Base-by-base conservation (phyloP, 768 basidiomycete species). In the Lactarius psammicola region DNA sequence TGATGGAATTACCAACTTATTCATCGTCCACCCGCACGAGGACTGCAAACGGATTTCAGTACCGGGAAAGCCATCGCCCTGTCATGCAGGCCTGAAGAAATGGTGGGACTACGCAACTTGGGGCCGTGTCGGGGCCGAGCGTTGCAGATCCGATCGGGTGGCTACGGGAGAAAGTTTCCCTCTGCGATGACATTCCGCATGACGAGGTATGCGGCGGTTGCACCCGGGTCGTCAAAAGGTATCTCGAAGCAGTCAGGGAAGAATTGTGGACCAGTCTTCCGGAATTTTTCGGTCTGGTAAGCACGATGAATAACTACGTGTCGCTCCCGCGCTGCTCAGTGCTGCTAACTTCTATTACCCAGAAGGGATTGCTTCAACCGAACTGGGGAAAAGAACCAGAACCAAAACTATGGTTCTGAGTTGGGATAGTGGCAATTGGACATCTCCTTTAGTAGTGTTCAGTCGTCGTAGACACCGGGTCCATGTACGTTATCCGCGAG, bases 1-100 rank as follows among this genome's bases (percentile, higher is more conserved):
- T 17, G 66, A 67, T n/a, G 49, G 57, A 9, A 58, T 63, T 84
- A 65, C 82, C 85, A 9, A 93, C 90, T 66, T 97, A 88, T 56
- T 83, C 82, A 2, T 94, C 96, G 58, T 98, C 77, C 71, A 94
- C 92, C 67, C 90, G 79, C 8, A 95, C 94, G 11, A 96, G 93
- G 26, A 93, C 92, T 30, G 86, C 79, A 72, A 97, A 91, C 33
- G 92, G 88, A 74, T 98, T 94, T 20, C 90, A 88, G 26, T 86
- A 85, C 18, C 82, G 74, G 68, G 60, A 53, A 56, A 60, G 34
- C 51, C 40, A 10, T 57, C 67, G 7, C 56, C 57, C 28, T 67
- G 66, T 56, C 51, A 46, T n/a, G 26, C 61, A 1, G 51, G 66
- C 33, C 57, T 67, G 33, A 67, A 55, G 40, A 63, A 63, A 5